Percentiles rank a stretch among this genome's conserved stretches.
phyloP scores from a whole-genome alignment of 495 filamentous ascomycete genomes.

The Pyrenula aspistea region DNA sequence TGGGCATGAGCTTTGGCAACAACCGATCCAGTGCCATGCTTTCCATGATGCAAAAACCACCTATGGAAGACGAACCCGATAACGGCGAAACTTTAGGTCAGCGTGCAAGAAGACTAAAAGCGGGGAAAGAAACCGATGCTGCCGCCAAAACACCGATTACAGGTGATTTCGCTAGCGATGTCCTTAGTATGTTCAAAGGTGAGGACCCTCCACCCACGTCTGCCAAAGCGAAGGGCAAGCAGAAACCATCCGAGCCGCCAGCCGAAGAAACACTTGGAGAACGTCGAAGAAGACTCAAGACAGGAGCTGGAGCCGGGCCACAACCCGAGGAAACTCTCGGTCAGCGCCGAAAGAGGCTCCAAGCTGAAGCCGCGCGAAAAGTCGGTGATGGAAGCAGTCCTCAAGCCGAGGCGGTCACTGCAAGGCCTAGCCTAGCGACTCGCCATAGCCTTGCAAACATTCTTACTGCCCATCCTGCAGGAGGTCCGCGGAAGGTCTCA shows the following conservation, averaged over 20 bases:
- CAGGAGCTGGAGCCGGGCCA: conserved; percentile 46
- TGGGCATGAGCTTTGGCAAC: conserved; percentile 12
- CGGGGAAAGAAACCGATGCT: conserved; percentile 28
- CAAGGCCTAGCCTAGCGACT: conserved; percentile 19
- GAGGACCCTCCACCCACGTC: conserved; percentile 12
- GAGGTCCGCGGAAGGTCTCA: conserved; percentile 17
- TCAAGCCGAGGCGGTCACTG: conserved; percentile 11
- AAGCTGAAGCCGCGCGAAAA: conserved; percentile 52
- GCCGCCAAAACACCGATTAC: conserved; percentile 44
- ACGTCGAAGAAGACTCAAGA: conserved; percentile 67
- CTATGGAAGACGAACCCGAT: conserved; percentile 34
- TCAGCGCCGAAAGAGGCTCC: conserved; percentile 70
- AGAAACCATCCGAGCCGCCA: conserved; percentile 15
- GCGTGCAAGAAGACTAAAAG: conserved; percentile 57
- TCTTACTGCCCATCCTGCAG: conserved; percentile 42
- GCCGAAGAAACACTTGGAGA: conserved; percentile 87
- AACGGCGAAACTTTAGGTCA: conserved; percentile 74
- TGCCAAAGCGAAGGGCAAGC: conserved; percentile 11
- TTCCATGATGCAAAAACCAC: conserved; percentile 18
- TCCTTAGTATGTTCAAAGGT: conserved; percentile 55
- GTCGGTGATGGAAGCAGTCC: background rate
- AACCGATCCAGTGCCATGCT: conserved; percentile 28
- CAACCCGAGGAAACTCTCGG: conserved; percentile 77
- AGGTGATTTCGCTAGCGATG: conserved; percentile 65
- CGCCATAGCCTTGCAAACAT: conserved; percentile 62